Conservation (phyloP, 176 grass and related monocot species). For the Dactylis glomerata region DNA sequence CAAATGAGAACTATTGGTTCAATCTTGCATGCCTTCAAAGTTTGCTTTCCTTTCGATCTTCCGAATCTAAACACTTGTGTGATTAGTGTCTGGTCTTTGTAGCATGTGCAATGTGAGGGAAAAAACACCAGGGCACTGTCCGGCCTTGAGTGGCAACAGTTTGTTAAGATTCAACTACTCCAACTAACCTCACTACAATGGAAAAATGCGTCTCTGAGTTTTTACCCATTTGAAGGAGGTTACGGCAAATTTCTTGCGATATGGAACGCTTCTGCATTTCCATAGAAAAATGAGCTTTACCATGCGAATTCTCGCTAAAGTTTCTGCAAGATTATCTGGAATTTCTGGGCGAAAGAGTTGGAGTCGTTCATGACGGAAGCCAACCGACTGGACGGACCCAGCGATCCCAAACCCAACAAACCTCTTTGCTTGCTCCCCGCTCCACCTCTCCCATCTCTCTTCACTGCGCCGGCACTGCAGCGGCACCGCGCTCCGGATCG, state of each 20-base stretch:
- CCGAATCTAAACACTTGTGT: not conserved
- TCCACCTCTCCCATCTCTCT: not conserved
- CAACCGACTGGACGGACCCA: not conserved
- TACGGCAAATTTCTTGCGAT: not conserved
- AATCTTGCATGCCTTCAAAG: not conserved
- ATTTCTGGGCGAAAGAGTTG: not conserved
- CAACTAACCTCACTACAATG: no score
- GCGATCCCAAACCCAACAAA: not conserved
- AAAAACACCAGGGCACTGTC: not conserved
- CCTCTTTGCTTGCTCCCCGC: constrained; percentile 34
- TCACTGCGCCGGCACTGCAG: not conserved
- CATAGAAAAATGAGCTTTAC: not conserved
- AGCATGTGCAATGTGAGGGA: not conserved
- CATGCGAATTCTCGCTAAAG: no score
- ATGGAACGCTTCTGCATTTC: not conserved
- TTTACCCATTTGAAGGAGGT: not conserved
- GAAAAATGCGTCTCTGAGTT: no score
- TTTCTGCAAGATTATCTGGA: not conserved
- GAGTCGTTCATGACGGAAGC: not conserved
- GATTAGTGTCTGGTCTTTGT: not conserved
- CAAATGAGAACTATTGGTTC: constrained; percentile 34
- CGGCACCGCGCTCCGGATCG: not conserved
- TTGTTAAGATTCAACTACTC: no score
- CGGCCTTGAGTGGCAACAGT: no score
- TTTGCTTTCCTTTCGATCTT: not conserved